Base-by-base conservation (phyloP, 1,139 yeast species). In the Kluyveromyces marxianus region DNA sequence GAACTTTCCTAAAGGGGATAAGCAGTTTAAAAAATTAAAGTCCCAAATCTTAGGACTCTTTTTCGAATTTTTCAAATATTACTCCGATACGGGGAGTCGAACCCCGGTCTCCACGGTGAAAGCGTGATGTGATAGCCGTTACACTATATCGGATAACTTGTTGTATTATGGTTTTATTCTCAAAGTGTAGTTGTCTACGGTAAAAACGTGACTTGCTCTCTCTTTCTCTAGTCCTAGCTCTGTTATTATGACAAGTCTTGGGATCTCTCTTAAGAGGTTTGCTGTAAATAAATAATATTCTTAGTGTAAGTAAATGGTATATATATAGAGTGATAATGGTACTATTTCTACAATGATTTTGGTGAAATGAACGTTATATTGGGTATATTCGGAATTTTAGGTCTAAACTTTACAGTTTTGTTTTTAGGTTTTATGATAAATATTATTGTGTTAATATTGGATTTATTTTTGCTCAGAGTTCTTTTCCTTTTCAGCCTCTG, bases 51-150 rank as follows among this genome's bases (percentile, higher is more conserved):
- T 10, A 14, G 7, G 37, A 35, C 8, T 21, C 27, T 24, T 24
- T 14, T 7, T 5, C 14, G 5, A 6, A 21, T 14, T 7, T 14
- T 4, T 6, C 29, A 36, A 36, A 36, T 8, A 36, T 25, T 6
- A 36, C 60, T 58, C 63, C 64, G 61, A 59, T 57, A 55, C 62
- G 59, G 64, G 63, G 63, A 58, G 62, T 57, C 62, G 62, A 58
- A 59, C 63, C 62, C 62, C 59, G 63, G 63, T 58, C 62, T 58
- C 63, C 59, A 58, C 63, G 63, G 63, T 58, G 64, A 59, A 54
- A 58, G 63, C 63, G 63, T 49, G 59, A 54, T 58, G 64, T 59
- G 63, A 57, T 59, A 59, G 63, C 63, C 62, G 63, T 59, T 59
- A 59, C 63, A 59, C 63, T 56, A 59, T 55, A 58, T 58, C 62